Conservation (phyloP, 345 rosid species). For the Gossypium mustelinum region DNA sequence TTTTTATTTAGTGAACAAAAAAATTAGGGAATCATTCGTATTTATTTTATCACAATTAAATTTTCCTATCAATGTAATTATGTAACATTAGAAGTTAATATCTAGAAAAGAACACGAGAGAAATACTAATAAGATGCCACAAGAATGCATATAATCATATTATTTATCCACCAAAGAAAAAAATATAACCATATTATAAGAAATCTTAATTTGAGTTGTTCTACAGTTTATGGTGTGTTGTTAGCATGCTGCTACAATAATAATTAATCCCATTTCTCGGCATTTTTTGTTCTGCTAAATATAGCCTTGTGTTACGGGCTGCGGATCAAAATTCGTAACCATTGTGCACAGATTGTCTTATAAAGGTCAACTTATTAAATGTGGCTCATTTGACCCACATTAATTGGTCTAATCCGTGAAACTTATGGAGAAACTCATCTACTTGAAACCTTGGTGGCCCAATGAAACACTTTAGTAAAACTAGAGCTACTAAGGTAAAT, state of each 20-base stretch:
- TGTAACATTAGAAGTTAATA: neutral
- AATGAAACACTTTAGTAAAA: no score
- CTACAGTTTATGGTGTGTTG: neutral
- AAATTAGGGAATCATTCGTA: neutral
- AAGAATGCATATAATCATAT: no score
- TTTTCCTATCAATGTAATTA: neutral
- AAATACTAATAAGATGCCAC: neutral
- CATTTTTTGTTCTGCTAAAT: neutral
- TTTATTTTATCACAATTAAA: no score
- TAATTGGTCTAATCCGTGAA: no score
- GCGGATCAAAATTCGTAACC: accelerated
- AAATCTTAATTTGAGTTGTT: neutral
- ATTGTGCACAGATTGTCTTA: no score
- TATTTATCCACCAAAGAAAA: neutral
- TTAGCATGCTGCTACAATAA: neutral
- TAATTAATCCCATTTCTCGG: neutral
- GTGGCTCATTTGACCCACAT: no score
- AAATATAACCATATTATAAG: neutral
- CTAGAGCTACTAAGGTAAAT: no score
- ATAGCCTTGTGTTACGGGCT: neutral
- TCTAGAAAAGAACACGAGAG: neutral
- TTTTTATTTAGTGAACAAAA: neutral
- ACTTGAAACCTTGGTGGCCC: no score
- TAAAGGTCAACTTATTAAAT: no score
- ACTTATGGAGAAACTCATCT: no score